phyloP scores from a whole-genome alignment of 179 eudicot species.

The Vitellaria paradoxa region DNA sequence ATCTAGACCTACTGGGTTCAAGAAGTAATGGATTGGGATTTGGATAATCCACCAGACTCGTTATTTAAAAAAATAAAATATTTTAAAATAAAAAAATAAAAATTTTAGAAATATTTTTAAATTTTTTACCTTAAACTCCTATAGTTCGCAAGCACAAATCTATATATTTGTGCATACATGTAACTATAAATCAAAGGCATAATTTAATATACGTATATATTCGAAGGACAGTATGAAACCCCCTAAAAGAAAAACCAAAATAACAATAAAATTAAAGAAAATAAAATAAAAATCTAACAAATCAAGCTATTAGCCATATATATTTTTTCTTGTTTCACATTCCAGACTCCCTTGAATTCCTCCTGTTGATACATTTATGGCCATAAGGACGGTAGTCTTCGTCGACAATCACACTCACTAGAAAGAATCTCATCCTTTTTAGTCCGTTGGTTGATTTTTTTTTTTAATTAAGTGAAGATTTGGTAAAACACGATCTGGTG shows the following conservation, averaged over 20 bases:
- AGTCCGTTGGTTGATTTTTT: constrained; percentile 28
- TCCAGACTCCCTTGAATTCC: constrained; percentile 10
- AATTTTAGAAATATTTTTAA: too few species aligned
- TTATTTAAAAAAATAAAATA: too few species aligned
- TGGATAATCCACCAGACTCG: too few species aligned
- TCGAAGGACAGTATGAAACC: not conserved
- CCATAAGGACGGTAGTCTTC: constrained; percentile 58
- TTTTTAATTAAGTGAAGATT: constrained; percentile 23
- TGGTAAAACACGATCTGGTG: constrained; percentile 55
- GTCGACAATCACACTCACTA: constrained; percentile 50
- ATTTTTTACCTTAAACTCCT: too few species aligned
- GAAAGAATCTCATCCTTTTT: constrained; percentile 48
- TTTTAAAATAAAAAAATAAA: too few species aligned
- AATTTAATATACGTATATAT: not conserved
- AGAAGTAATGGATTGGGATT: too few species aligned
- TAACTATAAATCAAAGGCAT: not conserved
- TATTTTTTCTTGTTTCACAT: constrained; percentile 27
- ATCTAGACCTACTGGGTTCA: too few species aligned
- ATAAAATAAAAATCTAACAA: constrained; percentile 16
- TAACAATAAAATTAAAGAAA: not conserved
- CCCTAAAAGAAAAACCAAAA: not conserved
- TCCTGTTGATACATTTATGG: constrained; percentile 31
- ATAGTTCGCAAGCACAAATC: too few species aligned
- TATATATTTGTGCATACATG: not conserved
- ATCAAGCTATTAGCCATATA: constrained; percentile 30